A percentile compares a stretch with the other conserved stretches of the same genome.
phyloP scores from a whole-genome alignment of 345 rosid genomes.

The Gynandropsis gynandra region DNA sequence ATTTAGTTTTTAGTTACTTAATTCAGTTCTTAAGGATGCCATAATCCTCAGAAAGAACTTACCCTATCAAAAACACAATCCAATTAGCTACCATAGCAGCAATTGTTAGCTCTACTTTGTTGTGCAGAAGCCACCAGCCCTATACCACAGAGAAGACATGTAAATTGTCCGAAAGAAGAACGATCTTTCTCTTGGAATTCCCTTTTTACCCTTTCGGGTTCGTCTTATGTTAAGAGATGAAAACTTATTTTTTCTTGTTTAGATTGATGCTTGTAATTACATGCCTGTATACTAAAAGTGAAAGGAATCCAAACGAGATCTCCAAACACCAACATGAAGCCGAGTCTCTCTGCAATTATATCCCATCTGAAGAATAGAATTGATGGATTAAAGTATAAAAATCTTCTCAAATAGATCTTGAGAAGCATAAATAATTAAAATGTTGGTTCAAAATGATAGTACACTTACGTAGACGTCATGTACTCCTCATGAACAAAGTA shows the following conservation, averaged over 20 bases:
- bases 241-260: background rate
- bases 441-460: slow-evolving; percentile 6
- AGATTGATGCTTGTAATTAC: slow-evolving; percentile 21
- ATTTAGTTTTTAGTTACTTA: slow-evolving; percentile 3
- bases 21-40: slow-evolving; percentile 6
- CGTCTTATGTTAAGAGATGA: background rate
- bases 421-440: background rate
- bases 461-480: slow-evolving; percentile 90
- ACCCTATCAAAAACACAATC: slow-evolving; percentile 69
- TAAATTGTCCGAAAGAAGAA: background rate
- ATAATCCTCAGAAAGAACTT: slow-evolving; percentile 23
- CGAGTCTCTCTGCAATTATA: slow-evolving; percentile 89
- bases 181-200: background rate
- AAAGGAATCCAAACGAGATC: slow-evolving; percentile 95
- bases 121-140: slow-evolving; percentile 96
- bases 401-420: background rate
- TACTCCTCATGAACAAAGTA: slow-evolving; percentile 82
- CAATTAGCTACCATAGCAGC: slow-evolving; percentile 50
- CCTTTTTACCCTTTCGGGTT: background rate
- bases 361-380: slow-evolving; percentile 60
- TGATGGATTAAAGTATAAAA: too few species aligned
- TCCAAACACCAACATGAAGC: slow-evolving; percentile 95
- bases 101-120: slow-evolving; percentile 59
- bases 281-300: slow-evolving; percentile 93
- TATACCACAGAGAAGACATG: slow-evolving; percentile 27